phyloP scores from a whole-genome alignment of 1,284 basidiomycete species.

The Boletus chippewaensis region DNA sequence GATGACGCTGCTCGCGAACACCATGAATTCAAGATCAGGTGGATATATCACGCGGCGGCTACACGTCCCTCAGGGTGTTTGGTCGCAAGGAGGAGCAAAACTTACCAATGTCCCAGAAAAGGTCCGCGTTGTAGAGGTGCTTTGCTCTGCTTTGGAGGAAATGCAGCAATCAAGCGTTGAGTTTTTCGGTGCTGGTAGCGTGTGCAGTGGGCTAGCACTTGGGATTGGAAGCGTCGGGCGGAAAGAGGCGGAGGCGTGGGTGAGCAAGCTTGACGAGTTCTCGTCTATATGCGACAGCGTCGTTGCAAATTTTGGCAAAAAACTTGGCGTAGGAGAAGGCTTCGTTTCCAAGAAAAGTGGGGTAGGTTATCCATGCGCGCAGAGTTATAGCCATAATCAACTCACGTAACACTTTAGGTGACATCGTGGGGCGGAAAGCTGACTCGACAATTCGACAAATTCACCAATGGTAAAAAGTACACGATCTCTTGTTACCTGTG shows the following conservation, averaged over 20 bases:
- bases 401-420: conserved; percentile 34
- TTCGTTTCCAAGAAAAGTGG: conserved; percentile 76
- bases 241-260: conserved; percentile 69
- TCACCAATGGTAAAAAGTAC: conserved; percentile 87
- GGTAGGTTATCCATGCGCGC: conserved; percentile 36
- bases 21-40: conserved; percentile 78
- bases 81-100: conserved; percentile 85
- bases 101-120: conserved; percentile 78
- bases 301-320: conserved; percentile 80
- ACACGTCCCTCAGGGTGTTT: conserved; percentile 85
- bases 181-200: conserved; percentile 69
- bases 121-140: conserved; percentile 73
- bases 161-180: conserved; percentile 61
- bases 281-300: conserved; percentile 78
- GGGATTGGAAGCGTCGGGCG: conserved; percentile 64
- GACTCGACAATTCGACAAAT: conserved; percentile 79
- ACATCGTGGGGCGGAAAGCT: conserved; percentile 77
- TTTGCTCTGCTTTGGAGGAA: conserved; percentile 71
- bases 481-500: conserved; percentile 27
- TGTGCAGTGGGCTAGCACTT: conserved; percentile 64
- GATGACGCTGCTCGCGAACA: conserved; percentile 72
- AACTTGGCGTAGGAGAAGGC: conserved; percentile 80
- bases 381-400: conserved; percentile 1
- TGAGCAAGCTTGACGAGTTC: conserved; percentile 63
- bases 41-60: conserved; percentile 84